phyloP scores from a whole-genome alignment of 1,284 basidiomycete species.

The Leccinum angustisporum region DNA sequence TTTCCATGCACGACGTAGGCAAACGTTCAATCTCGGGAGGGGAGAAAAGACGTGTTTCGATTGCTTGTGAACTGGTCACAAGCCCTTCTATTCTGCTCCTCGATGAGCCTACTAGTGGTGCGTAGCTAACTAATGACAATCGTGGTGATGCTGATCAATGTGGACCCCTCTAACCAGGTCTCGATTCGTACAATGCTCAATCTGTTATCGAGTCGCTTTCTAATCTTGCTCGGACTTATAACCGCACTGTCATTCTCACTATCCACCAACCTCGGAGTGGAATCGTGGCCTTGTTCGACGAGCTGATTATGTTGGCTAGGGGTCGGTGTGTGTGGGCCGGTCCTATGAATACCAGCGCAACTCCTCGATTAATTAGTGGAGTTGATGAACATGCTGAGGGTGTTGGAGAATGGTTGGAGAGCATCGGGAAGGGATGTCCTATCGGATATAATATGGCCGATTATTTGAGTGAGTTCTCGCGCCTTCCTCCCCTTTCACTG shows the following conservation, averaged over 20 bases:
- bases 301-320: slow-evolving; percentile 81
- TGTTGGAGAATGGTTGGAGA: slow-evolving; percentile 70
- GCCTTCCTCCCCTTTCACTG: neutral
- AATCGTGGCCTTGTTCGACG: slow-evolving; percentile 94
- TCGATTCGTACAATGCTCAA: slow-evolving; percentile 94
- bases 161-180: slow-evolving; percentile 46
- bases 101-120: slow-evolving; percentile 94
- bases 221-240: slow-evolving; percentile 83
- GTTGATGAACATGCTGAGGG: slow-evolving; percentile 70
- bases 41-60: slow-evolving; percentile 93
- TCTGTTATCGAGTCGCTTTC: slow-evolving; percentile 92
- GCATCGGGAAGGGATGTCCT: slow-evolving; percentile 83
- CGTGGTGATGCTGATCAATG: neutral
- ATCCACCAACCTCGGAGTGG: slow-evolving; percentile 99
- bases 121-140: slow-evolving; percentile 25
- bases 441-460: slow-evolving; percentile 98
- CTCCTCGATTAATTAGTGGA: slow-evolving; percentile 8
- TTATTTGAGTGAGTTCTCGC: slow-evolving; percentile 71
- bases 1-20: slow-evolving; percentile 40
- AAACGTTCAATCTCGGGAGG: slow-evolving; percentile 91
- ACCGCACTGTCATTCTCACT: slow-evolving; percentile 95
- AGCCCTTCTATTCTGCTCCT: slow-evolving; percentile 94
- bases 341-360: slow-evolving; percentile 25
- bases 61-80: slow-evolving; percentile 98
- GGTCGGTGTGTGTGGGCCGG: slow-evolving; percentile 47